Percentiles rank a stretch among this genome's conserved stretches.
Evolutionary conservation across 805 yeast genomes (phyloP).

Genomic region (Starmera amethionina): DNA sequence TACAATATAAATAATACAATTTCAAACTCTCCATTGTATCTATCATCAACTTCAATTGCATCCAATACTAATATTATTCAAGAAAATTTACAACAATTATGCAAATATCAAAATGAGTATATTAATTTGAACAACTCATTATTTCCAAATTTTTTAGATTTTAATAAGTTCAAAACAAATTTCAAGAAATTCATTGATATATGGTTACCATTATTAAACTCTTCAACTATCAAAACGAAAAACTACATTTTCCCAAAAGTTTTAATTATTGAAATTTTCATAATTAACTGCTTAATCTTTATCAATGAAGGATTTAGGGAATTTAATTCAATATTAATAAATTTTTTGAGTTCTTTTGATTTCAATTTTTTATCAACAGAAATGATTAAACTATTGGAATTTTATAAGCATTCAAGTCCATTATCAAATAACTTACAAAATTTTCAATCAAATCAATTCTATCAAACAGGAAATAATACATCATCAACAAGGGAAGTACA

Average conservation of each 20-base stretch:
- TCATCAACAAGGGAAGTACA: too few species aligned
- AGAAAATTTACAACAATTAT: background rate
- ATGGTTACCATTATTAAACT: background rate
- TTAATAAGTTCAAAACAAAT: background rate
- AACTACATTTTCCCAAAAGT: background rate
- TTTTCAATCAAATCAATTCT: too few species aligned
- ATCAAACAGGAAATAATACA: too few species aligned
- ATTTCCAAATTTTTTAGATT: background rate
- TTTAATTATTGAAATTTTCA: conserved; percentile 7
- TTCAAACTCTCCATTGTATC: background rate
- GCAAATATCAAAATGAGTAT: background rate
- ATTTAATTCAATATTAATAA: conserved; percentile 5
- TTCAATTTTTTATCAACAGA: background rate
- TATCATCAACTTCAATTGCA: background rate
- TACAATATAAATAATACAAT: too few species aligned
- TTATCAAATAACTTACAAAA: too few species aligned
- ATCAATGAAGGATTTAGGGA: conserved; percentile 9
- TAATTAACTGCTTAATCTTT: conserved; percentile 6
- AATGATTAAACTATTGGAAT: background rate
- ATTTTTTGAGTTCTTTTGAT: conserved; percentile 1
- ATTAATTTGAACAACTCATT: background rate
- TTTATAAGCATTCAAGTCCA: background rate
- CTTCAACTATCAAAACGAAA: background rate
- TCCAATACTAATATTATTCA: background rate
- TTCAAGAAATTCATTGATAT: background rate